A percentile compares a stretch with the other conserved stretches of the same genome.
Conservation (phyloP, 2,329 filamentous ascomycete genomes). For the Gnomoniopsis sp. region DNA sequence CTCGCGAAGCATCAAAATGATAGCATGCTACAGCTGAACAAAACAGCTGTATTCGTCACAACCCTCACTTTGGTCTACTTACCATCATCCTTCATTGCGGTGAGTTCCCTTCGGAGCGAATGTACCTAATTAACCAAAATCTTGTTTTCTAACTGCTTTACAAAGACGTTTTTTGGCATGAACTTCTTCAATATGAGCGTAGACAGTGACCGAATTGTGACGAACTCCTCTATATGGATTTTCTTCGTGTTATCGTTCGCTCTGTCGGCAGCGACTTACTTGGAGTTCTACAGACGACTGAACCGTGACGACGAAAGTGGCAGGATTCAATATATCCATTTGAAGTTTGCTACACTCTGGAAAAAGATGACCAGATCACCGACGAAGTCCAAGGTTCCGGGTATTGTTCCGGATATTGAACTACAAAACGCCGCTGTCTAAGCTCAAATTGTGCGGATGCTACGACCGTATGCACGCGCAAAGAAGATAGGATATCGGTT, state of each 20-base stretch:
- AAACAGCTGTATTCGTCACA: constrained; percentile 30
- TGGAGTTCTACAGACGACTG: constrained; percentile 27
- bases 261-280: constrained; percentile 30
- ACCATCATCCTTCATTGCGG: constrained; percentile 34
- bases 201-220: constrained; percentile 26
- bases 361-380: no score
- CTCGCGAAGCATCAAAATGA: constrained; percentile 29
- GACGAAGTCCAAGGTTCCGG: no score
- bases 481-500: no score
- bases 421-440: not conserved
- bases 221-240: constrained; percentile 36
- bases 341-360: no score
- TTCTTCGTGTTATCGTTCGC: constrained; percentile 28
- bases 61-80: constrained; percentile 28
- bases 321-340: no score
- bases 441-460: no score
- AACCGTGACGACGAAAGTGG: no score
- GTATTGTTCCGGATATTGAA: no score
- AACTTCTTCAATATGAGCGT: constrained; percentile 35
- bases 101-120: constrained; percentile 26
- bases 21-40: constrained; percentile 29
- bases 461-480: no score
- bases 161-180: constrained; percentile 38
- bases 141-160: not conserved
- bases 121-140: no score